A percentile compares a stretch with the other conserved stretches of the same genome.
Conservation (phyloP, 371 early-diverging fungal genomes). For the Haplosporangium sp. region DNA sequence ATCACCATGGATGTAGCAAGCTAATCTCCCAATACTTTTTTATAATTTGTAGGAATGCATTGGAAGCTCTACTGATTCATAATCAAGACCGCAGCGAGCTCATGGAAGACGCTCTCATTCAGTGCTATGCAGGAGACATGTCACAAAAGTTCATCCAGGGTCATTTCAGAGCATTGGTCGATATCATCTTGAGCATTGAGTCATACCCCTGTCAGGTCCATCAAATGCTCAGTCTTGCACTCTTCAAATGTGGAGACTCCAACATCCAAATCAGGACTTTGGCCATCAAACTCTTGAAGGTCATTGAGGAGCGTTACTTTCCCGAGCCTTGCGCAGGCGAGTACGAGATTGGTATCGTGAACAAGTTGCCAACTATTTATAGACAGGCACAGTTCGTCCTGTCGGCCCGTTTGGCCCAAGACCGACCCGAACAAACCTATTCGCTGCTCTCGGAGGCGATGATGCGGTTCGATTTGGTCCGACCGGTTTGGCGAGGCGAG, state of each 20-base stretch:
- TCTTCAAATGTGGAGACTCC: constrained; percentile 86
- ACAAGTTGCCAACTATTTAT: constrained; percentile 84
- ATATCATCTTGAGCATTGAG: constrained; percentile 68
- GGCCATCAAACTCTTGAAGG: constrained; percentile 81
- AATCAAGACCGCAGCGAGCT: constrained; percentile 75
- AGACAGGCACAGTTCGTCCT: constrained; percentile 80
- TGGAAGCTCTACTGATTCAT: constrained; percentile 75
- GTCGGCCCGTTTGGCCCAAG: constrained; percentile 76
- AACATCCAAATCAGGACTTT: constrained; percentile 78
- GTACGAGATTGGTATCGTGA: constrained; percentile 79
- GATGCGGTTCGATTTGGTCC: constrained; percentile 78
- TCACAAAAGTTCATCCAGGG: constrained; percentile 72
- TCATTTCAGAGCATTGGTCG: constrained; percentile 80
- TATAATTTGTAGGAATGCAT: constrained; percentile 57
- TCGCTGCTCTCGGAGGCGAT: constrained; percentile 84
- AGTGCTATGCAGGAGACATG: constrained; percentile 80
- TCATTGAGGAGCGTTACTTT: constrained; percentile 76
- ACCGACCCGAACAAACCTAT: constrained; percentile 74
- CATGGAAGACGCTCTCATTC: constrained; percentile 73
- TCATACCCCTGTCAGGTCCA: constrained; percentile 72
- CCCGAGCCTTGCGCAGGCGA: constrained; percentile 73
- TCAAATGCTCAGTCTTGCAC: constrained; percentile 78
- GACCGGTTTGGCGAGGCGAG: constrained; percentile 69
- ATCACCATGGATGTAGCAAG: background rate
- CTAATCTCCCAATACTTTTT: background rate